These are phyloP conservation scores for Carex parvula DNA, from an alignment of 176 grass and related monocot species.

Conservation along the genomic window DNA sequence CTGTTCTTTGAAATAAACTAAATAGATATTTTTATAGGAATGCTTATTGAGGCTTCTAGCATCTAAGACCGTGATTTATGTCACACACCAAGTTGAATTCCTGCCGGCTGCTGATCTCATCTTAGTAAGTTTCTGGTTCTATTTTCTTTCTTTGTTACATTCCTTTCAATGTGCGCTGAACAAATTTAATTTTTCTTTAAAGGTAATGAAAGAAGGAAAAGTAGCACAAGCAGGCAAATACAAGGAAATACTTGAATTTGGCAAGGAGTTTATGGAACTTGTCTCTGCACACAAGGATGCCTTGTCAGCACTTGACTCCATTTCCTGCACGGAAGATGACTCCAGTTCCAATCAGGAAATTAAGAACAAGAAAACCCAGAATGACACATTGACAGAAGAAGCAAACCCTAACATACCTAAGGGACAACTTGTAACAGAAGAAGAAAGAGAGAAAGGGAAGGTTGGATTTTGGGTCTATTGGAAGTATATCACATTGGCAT, in stretches of 20 bases:
- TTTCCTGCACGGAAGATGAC: background rate
- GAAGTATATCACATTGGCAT: conserved; percentile 72
- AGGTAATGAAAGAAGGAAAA: conserved; percentile 61
- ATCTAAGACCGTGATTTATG: conserved; percentile 82
- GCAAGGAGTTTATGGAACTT: conserved; percentile 49
- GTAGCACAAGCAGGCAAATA: conserved; percentile 55
- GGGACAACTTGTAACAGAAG: conserved; percentile 73
- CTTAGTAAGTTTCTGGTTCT: conserved; percentile 48
- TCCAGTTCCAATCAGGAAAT: background rate
- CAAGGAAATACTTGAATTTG: conserved; percentile 45
- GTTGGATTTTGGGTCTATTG: conserved; percentile 87
- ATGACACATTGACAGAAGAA: background rate
- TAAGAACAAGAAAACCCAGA: background rate
- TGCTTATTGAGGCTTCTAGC: conserved; percentile 49
- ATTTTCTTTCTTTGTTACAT: background rate
- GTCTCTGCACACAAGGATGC: conserved; percentile 46
- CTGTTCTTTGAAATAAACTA: conserved; percentile 29
- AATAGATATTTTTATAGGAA: conserved; percentile 42
- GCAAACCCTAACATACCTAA: conserved; percentile 11
- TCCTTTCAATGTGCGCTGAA: background rate
- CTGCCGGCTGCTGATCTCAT: conserved; percentile 82
- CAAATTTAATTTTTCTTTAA: conserved; percentile 5
- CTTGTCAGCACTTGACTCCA: conserved; percentile 34
- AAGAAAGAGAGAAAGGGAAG: conserved; percentile 86
- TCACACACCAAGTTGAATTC: conserved; percentile 93